phyloP scores from a whole-genome alignment of 2,329 filamentous ascomycete genomes.

The Pestalotiopsis sp. region DNA sequence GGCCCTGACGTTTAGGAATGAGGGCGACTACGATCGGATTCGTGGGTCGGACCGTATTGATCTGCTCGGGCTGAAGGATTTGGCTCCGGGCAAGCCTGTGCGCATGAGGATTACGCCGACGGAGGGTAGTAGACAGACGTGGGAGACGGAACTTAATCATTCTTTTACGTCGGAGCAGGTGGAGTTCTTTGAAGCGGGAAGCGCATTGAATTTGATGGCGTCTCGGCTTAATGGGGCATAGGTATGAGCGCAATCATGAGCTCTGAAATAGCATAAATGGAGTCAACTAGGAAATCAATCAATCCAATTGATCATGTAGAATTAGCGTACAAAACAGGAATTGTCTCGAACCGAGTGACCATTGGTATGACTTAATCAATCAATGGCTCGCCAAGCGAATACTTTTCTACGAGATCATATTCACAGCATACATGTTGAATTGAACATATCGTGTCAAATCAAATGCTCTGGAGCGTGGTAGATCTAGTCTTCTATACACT shows the following conservation, averaged over 20 bases:
- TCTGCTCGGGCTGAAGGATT: background rate
- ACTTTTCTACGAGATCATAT: too few relatives aligned
- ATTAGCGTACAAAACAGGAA: too few relatives aligned
- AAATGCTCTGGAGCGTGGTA: too few relatives aligned
- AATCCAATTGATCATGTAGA: too few relatives aligned
- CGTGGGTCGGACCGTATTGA: conserved; percentile 68
- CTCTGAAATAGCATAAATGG: background rate
- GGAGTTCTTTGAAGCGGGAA: background rate
- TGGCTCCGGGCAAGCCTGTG: background rate
- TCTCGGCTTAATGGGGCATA: background rate
- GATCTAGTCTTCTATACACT: background rate
- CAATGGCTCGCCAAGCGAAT: too few relatives aligned
- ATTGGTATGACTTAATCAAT: too few relatives aligned
- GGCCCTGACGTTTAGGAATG: conserved; percentile 86
- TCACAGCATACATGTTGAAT: background rate
- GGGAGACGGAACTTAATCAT: background rate
- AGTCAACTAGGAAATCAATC: too few relatives aligned
- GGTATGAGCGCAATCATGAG: background rate
- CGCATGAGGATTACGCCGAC: background rate
- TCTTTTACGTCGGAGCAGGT: background rate
- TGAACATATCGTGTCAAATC: background rate
- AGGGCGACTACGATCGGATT: conserved; percentile 84
- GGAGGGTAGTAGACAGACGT: background rate
- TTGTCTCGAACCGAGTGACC: too few relatives aligned
- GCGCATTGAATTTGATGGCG: background rate